Evolutionary conservation across 1,284 basidiomycete species (phyloP), one percentile per base, ranked within the genome.

Genomic region (Phlebopus sp.): DNA sequence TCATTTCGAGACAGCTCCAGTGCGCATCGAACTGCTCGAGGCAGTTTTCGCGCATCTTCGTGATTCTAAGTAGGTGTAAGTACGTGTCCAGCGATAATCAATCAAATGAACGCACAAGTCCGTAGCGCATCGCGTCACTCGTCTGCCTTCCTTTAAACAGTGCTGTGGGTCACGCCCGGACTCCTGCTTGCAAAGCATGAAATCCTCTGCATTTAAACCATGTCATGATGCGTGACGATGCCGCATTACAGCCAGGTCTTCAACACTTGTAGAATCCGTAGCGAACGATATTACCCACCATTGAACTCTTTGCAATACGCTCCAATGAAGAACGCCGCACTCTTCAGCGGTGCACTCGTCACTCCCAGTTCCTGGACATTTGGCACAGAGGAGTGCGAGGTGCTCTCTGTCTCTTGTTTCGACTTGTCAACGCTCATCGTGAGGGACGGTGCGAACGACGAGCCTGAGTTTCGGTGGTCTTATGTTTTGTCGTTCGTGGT

Each of bases 141-240:
- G 85, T 58, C 97, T 75, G 23, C 97, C 97, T 70, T 99, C 97
- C 77, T 91, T 90, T 70, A 99, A 70, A 72, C 97, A 99, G 70
- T 97, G 92, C 30, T 70, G 92, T 11, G 97, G 92, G 66, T 97
- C 86, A 47, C 75, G 50, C 18, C 81, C 78, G 66, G 82, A 87
- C 75, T 98, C 94, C 41, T 82, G 76, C 76, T 99, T 99, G 82
- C 97, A 99, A 49, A 98, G 87, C 93, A 99, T 97, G 65, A 98
- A 99, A 75, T 99, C 96, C 82, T 97, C 94, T 97, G 64, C 50
- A 47, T 45, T 50, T 27, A 35, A 37, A 23, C 21, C 21, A 23
- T 4, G 21, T 6, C 21, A 54, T 43, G 9, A 35, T 21, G 11
- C 45, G 42, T 34, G 25, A n/a, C 21, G 14, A 29, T 27, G 2